Conservation (phyloP, 192 early-diverging fungal genomes). For the Coemansia sp. region DNA sequence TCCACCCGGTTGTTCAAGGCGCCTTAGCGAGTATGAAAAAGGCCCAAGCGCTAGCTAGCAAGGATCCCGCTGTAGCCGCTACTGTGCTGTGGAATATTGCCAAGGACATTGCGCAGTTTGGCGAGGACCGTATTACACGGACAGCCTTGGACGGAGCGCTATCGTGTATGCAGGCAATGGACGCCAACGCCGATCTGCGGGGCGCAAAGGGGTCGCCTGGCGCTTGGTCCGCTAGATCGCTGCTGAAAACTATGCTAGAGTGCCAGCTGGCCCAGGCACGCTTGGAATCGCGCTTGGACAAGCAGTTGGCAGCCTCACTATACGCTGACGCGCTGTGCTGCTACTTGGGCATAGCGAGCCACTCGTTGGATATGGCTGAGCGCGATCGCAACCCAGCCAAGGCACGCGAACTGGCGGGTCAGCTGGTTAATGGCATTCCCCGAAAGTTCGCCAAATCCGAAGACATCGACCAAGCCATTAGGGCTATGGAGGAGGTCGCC, state of each 20-base stretch:
- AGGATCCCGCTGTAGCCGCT: conserved; percentile 41
- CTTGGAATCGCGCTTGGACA: not conserved
- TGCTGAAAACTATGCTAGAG: conserved; percentile 46
- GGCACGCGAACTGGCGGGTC: not conserved
- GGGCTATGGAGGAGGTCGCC: conserved; percentile 36
- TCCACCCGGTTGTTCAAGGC: not conserved
- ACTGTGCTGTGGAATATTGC: conserved; percentile 49
- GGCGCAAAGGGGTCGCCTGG: conserved; percentile 25
- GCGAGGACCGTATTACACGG: conserved; percentile 1
- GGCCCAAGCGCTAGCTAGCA: conserved; percentile 21
- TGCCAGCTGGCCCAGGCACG: conserved; percentile 37
- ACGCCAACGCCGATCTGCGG: conserved; percentile 11
- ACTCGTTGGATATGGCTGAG: not conserved
- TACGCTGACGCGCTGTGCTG: conserved; percentile 25
- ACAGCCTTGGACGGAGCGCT: conserved; percentile 15
- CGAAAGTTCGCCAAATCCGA: conserved; percentile 42
- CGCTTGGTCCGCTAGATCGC: conserved; percentile 25
- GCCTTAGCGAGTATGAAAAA: conserved; percentile 18
- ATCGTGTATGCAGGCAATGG: conserved; percentile 25
- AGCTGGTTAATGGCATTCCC: conserved; percentile 13
- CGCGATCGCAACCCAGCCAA: not conserved
- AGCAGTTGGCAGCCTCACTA: not conserved
- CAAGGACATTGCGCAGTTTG: conserved; percentile 24
- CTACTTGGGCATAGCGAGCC: conserved; percentile 22
- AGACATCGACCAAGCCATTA: conserved; percentile 35